Conservation (phyloP, 331 rosid genomes). For the Malus hybrid region DNA sequence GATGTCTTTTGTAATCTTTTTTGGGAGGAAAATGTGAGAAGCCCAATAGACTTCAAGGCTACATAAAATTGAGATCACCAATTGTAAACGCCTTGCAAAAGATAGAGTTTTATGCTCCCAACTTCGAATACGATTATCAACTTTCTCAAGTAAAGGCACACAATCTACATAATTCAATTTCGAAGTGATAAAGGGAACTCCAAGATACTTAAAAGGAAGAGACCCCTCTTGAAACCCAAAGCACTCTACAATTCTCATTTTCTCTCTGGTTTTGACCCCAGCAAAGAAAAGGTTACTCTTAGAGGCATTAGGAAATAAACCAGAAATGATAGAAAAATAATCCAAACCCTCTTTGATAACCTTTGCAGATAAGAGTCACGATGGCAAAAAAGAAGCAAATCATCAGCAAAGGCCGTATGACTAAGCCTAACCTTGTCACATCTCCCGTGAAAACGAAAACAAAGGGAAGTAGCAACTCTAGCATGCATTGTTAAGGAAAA, state of each 20-base stretch:
- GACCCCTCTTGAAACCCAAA: background rate
- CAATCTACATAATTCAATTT: background rate
- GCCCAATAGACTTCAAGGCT: background rate
- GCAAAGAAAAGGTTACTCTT: background rate
- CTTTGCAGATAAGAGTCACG: background rate
- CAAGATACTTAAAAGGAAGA: background rate
- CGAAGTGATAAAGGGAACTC: background rate
- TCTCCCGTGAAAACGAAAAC: background rate
- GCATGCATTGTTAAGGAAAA: background rate
- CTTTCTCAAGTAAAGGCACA: background rate
- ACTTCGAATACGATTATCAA: background rate
- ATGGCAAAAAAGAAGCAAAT: background rate
- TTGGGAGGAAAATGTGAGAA: background rate
- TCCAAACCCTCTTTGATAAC: background rate
- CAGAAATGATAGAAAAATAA: background rate
- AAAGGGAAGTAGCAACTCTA: background rate
- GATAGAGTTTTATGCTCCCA: background rate
- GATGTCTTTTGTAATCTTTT: background rate
- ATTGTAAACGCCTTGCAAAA: accelerated
- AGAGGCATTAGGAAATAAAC: background rate
- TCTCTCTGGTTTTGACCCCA: background rate
- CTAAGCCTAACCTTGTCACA: background rate
- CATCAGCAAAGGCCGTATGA: background rate
- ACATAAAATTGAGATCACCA: background rate
- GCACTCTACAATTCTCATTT: background rate